Evolutionary conservation across 305 asterid genomes (phyloP).

Genomic region (Fraxinus ornus): DNA sequence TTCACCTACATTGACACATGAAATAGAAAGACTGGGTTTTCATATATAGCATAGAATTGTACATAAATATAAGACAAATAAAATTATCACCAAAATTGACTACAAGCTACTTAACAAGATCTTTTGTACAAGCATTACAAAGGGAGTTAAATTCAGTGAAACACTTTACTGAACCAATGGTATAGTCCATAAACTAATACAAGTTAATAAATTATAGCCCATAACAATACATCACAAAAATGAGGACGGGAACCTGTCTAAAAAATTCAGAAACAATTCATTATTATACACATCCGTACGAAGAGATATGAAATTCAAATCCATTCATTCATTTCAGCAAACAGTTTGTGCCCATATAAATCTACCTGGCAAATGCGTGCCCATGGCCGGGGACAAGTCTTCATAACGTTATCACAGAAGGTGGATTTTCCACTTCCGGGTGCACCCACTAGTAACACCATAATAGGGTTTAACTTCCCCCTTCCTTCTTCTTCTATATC

Average conservation of each 20-base stretch:
- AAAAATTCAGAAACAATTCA: neutral
- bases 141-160: neutral
- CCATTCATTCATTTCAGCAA: constrained; percentile 35
- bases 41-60: neutral
- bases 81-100: neutral
- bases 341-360: neutral
- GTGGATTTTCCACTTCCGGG: constrained; percentile 99
- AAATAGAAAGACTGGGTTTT: neutral
- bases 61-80: neutral
- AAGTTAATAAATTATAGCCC: neutral
- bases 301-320: neutral
- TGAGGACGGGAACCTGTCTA: neutral
- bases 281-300: neutral
- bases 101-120: neutral
- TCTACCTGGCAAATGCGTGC: constrained; percentile 88
- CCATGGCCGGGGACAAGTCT: constrained; percentile 63
- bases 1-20: neutral
- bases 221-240: neutral
- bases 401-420: constrained; percentile 72
- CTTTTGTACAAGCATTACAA: neutral
- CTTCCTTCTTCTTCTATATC: constrained; percentile 23
- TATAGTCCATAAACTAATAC: neutral
- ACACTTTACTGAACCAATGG: neutral
- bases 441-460: constrained; percentile 66
- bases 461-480: constrained; percentile 26